Base-by-base conservation (phyloP, 768 basidiomycete species). In the Collybia nuda region DNA sequence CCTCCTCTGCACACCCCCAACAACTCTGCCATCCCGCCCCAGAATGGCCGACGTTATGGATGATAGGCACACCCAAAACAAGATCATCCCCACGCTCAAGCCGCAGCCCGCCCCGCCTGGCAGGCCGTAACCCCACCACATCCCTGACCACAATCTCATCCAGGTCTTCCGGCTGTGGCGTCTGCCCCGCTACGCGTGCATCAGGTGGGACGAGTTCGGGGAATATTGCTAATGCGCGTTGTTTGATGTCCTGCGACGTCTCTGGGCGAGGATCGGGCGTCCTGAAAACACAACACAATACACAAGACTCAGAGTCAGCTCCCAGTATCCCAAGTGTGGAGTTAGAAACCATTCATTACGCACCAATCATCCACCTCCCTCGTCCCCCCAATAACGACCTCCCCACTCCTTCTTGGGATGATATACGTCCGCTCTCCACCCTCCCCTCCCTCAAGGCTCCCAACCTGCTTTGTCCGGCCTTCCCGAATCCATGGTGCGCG, bases 11-110 rank as follows among this genome's bases (percentile, higher is more conserved):
- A 40, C 56, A 56, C 5, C 56, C 56, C 56, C 56, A 56, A 19
- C 40, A 56, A n/a, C 48, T 47, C 44, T 53, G 56, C 56, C 56
- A 56, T 6, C 56, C 56, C 9, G 56, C 56, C 15, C 52, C 56
- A 32, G 48, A 47, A 42, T 57, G 56, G 11, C 56, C 53, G 6
- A 41, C 18, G 18, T 57, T 54, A 40, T 57, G 56, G 4, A 57
- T 14, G 2, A 57, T 50, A 1, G 53, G 53, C 14, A 57, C 41
- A 26, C 24, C 24, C 4, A 26, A 26, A 26, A 36, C 24, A 9
- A 54, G 7, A 47, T 54, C 53, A 1, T 55, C 47, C 21, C 44
- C 53, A n/a, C 47, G 29, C 21, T 57, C 56, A 32, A 57, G 26
- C 36, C 50, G 40, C 19, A 57, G 29, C 7, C 56, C 56, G 1